Base-by-base conservation (phyloP, 495 filamentous ascomycete genomes). In the Neurospora sp. region DNA sequence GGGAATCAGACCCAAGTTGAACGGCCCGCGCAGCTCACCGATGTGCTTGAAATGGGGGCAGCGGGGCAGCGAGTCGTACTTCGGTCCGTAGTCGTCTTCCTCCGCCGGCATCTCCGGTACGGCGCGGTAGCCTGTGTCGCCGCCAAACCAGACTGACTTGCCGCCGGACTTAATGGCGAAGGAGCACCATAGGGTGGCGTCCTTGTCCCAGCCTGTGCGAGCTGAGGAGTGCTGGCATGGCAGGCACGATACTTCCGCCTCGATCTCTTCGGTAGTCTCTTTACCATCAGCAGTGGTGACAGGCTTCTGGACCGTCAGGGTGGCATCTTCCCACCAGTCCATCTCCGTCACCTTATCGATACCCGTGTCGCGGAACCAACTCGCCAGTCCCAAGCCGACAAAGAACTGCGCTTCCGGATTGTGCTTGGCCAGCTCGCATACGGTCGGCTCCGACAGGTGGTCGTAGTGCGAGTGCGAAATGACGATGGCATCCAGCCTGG, bases 401-500 rank as follows among this genome's bases (percentile, higher is more conserved):
- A 97, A 96, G 82, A 95, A 98, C 73, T 94, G 92, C 46, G 89
- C 94, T 20, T 91, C 88, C 0, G 94, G 95, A 74, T 96, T 89
- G 71, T 85, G 84, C 78, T 89, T 85, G 70, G 89, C 84, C 41
- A 99, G 88, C 75, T 91, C 88, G 73, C 86, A 85, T 41, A 97
- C 87, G 9, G 90, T 92, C 3, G 89, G 86, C 74, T 93, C 89
- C 10, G 92, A 94, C 27, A 98, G 81, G 78, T 99, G 96, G 80
- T 99, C 96, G 77, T 99, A 98, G 81, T 98, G 95, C 72, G 91
- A 94, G 78, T 98, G 96, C 9, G 90, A 93, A 73, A 99, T 98
- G 39, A 97, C 87, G 3, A 98, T 94, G 1, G 91, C 91, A 76
- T 99, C 96, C 72, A 99, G 89, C 37, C 86, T 82, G 8, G 94